Evolutionary conservation across 2,329 filamentous ascomycete species (phyloP).

Genomic region (Paecilomyces fulvus): DNA sequence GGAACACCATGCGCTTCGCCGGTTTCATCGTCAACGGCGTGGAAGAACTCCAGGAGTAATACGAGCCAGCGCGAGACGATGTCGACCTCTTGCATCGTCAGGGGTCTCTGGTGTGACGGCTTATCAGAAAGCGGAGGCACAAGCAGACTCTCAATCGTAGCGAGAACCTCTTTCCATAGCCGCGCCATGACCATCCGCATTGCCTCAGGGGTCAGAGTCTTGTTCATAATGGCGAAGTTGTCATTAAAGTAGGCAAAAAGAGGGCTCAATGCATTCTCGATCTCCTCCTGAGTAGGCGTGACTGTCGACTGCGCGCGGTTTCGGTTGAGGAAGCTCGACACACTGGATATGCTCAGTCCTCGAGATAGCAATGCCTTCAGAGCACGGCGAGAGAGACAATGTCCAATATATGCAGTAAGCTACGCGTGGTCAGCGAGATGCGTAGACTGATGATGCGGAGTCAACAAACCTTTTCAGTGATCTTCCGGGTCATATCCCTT

Average conservation of each 20-base stretch:
- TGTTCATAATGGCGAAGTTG: conserved; percentile 98
- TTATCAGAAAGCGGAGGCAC: conserved; percentile 95
- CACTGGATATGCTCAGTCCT: conserved; percentile 62
- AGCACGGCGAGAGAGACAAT: conserved; percentile 75
- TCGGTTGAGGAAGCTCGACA: conserved; percentile 59
- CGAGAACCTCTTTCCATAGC: conserved; percentile 93
- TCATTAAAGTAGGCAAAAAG: conserved; percentile 94
- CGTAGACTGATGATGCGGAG: not conserved
- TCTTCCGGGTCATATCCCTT: conserved; percentile 94
- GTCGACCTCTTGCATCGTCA: conserved; percentile 82
- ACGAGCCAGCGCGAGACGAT: conserved; percentile 93
- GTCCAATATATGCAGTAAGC: conserved; percentile 88
- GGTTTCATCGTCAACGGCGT: conserved; percentile 75
- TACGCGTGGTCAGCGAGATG: conserved; percentile 25
- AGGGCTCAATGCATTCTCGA: conserved; percentile 72
- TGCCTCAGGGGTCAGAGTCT: conserved; percentile 86
- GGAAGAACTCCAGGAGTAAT: conserved; percentile 88
- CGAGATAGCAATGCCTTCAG: conserved; percentile 65
- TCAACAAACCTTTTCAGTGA: conserved; percentile 79
- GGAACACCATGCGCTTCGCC: conserved; percentile 82
- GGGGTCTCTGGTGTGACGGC: conserved; percentile 71
- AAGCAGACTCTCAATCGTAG: conserved; percentile 80
- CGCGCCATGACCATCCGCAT: conserved; percentile 98
- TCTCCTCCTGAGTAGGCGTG: conserved; percentile 59
- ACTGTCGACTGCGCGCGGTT: conserved; percentile 43